Percentiles rank a stretch among this genome's conserved stretches.
Conservation (phyloP, 805 yeast genomes). For the Candida bentonensis region DNA sequence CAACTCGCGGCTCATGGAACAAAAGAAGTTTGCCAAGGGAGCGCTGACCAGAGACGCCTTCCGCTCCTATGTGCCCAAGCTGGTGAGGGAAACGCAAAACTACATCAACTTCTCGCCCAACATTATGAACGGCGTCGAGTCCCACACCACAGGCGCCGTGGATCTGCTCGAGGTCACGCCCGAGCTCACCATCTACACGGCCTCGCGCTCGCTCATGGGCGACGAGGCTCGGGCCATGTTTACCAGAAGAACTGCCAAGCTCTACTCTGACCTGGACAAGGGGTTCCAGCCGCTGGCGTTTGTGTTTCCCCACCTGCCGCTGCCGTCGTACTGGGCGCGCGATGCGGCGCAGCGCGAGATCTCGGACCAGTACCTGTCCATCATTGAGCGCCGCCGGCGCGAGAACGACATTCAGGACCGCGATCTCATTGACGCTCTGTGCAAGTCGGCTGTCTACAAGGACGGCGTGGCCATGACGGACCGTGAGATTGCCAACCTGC, state of each 20-base stretch:
- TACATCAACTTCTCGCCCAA: slow-evolving; percentile 44
- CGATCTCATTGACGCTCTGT: slow-evolving; percentile 78
- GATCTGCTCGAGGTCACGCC: slow-evolving; percentile 74
- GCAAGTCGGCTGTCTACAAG: slow-evolving; percentile 73
- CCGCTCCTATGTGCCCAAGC: slow-evolving; percentile 73
- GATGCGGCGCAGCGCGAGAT: slow-evolving; percentile 79
- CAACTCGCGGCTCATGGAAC: slow-evolving; percentile 89
- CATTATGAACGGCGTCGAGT: slow-evolving; percentile 27
- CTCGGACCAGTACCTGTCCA: slow-evolving; percentile 63
- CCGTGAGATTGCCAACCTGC: slow-evolving; percentile 80
- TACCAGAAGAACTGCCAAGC: slow-evolving; percentile 67
- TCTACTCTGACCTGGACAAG: slow-evolving; percentile 85
- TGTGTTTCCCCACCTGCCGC: slow-evolving; percentile 87
- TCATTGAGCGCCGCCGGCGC: slow-evolving; percentile 60
- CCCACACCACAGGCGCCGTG: slow-evolving; percentile 16
- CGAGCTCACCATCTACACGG: slow-evolving; percentile 91
- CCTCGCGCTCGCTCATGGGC: slow-evolving; percentile 82
- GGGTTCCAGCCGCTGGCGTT: slow-evolving; percentile 95
- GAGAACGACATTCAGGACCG: slow-evolving; percentile 68
- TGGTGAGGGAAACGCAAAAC: slow-evolving; percentile 58
- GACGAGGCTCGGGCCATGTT: slow-evolving; percentile 78
- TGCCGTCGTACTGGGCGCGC: slow-evolving; percentile 71
- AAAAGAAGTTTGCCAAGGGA: slow-evolving; percentile 87
- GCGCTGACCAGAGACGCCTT: slow-evolving; percentile 81
- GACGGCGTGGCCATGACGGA: slow-evolving; percentile 94